Evolutionary conservation across 345 rosid species (phyloP), one percentile per base, ranked within the genome.

Genomic region (Laguncularia racemosa): DNA sequence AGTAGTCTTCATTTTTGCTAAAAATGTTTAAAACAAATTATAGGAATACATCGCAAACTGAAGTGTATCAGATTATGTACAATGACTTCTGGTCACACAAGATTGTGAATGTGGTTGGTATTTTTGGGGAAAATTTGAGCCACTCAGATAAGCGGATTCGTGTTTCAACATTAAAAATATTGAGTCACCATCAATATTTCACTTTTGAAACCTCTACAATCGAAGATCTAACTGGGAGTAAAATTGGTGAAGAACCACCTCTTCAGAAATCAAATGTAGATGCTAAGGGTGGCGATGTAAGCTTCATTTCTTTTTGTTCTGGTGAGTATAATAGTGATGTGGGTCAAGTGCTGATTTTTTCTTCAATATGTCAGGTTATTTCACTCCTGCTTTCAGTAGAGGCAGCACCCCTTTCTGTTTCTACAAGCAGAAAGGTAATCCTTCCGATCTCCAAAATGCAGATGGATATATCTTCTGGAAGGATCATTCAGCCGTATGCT

Each of bases 141-240:
- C 83, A 81, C 63, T 65, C 84, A 33, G 82, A 81, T 70, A 89
- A 85, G 83, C 62, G 53, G 21, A 73, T 89, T 66, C 96, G 97
- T 21, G 67, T 84, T 72, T 16, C 85, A 61, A 89, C 91, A 56
- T 75, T 93, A 53, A 81, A 74, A 76, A 80, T 93, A 71, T 72
- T 89, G 79, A 83, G 83, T 72, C 95, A 89, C 66, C 78, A 76
- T 63, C 85, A 81, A 66, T 68, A 70, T 38, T 58, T 53, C 44
- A 57, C 61, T 44, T 59, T 62, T 59, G 72, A 67, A 62, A 67
- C 63, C 33, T 71, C 73, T 65, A 45, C 56, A 18, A 50, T 68
- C 14, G 78, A 80, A 66, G 81, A 68, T 65, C 75, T 65, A 18
- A 66, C 73, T n/a, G 70, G 59, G 75, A 75, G 71, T 73, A 79